phyloP scores from a whole-genome alignment of 345 rosid genomes.

The Limnanthes douglasii region DNA sequence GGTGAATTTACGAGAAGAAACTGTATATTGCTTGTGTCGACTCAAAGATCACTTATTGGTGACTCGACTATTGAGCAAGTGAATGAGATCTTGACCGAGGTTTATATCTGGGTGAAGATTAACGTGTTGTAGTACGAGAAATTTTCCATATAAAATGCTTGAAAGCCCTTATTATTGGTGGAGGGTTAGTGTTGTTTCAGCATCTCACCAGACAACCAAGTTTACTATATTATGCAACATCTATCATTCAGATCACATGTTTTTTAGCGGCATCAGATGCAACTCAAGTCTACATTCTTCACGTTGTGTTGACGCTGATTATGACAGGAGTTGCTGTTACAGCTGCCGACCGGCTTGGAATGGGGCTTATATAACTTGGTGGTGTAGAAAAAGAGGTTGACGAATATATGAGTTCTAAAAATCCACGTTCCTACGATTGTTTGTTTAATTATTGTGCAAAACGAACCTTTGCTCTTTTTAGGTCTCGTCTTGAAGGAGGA shows the following conservation, averaged over 20 bases:
- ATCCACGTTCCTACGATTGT: too few species aligned
- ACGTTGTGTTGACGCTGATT: slow-evolving; percentile 77
- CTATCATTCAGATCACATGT: slow-evolving; percentile 90
- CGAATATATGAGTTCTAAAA: too few species aligned
- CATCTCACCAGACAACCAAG: slow-evolving; percentile 99
- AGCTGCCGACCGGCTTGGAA: slow-evolving; percentile 78
- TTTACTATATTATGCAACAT: slow-evolving; percentile 85
- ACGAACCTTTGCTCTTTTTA: too few species aligned
- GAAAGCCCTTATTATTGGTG: slow-evolving; percentile 80
- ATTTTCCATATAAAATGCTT: slow-evolving; percentile 64
- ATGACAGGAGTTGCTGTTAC: slow-evolving; percentile 88
- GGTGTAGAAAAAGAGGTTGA: too few species aligned
- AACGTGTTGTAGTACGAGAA: slow-evolving; percentile 40
- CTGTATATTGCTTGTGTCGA: slow-evolving; percentile 41
- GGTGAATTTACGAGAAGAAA: slow-evolving; percentile 44
- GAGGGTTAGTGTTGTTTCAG: slow-evolving; percentile 86
- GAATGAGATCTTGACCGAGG: slow-evolving; percentile 62
- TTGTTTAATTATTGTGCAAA: too few species aligned
- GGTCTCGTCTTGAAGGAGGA: too few species aligned
- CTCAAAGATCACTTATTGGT: slow-evolving; percentile 58
- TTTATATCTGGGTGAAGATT: slow-evolving; percentile 53
- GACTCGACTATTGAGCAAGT: slow-evolving; percentile 53
- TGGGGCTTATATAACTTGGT: slow-evolving; percentile 76
- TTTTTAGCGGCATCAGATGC: slow-evolving; percentile 95
- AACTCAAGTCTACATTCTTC: slow-evolving; percentile 82